Percentiles rank a stretch among this genome's conserved stretches.
These are phyloP conservation scores for Ananas comosus DNA, from an alignment of 176 grass and related monocot species.

Conservation along the genomic window DNA sequence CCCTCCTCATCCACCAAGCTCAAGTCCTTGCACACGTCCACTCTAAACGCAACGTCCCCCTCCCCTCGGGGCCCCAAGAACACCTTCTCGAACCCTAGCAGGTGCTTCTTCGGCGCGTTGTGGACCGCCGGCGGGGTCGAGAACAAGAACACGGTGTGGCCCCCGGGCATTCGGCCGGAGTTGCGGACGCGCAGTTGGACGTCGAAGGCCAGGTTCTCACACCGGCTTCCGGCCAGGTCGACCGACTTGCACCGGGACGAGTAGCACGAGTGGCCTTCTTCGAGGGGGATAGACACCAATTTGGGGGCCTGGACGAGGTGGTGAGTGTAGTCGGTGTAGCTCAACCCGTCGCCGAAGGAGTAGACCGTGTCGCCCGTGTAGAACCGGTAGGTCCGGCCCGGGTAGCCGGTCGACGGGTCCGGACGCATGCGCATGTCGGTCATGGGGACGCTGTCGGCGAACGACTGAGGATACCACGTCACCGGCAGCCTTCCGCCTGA, in stretches of 20 bases:
- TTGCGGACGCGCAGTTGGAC: conserved; percentile 50
- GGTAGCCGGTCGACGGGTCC: conserved; percentile 43
- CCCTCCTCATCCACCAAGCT: conserved; percentile 80
- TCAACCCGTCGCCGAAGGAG: conserved; percentile 81
- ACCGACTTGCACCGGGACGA: conserved; percentile 47
- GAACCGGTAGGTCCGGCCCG: conserved; percentile 88
- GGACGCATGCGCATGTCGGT: conserved; percentile 88
- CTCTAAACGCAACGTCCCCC: conserved; percentile 49
- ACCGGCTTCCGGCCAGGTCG: conserved; percentile 39
- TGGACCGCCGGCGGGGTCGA: conserved; percentile 64
- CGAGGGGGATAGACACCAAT: conserved; percentile 44
- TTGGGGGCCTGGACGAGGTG: conserved; percentile 42
- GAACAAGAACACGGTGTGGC: conserved; percentile 83
- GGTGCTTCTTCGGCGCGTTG: conserved; percentile 66
- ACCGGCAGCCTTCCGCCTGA: conserved; percentile 76
- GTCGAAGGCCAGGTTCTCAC: conserved; percentile 42
- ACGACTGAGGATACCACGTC: conserved; percentile 85
- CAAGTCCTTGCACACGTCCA: conserved; percentile 88
- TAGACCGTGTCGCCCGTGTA: conserved; percentile 73
- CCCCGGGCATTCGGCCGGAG: conserved; percentile 31
- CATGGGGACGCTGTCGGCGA: conserved; percentile 49
- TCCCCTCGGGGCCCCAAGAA: conserved; percentile 34
- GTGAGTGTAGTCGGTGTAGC: conserved; percentile 66
- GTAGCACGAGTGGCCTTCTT: conserved; percentile 56
- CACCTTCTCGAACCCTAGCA: conserved; percentile 81